Conservation (phyloP, 495 filamentous ascomycete species). For the Aspergillus incahuasiensis region DNA sequence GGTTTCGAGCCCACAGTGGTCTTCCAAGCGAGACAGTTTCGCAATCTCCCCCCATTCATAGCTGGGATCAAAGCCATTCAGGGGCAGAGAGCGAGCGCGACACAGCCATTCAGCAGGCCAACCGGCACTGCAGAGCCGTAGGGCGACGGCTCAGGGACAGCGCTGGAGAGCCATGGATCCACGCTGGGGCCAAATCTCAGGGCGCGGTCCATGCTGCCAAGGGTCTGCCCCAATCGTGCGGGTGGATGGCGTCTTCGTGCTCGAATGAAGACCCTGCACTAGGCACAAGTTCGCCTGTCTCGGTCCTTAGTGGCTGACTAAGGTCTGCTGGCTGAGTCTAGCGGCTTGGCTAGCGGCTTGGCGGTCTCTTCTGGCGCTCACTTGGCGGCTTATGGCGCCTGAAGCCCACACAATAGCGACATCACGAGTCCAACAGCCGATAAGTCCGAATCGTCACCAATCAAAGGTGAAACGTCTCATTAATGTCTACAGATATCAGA, state of each 20-base stretch:
- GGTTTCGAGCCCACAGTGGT: background rate
- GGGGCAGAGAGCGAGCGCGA: background rate
- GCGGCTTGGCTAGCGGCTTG: background rate
- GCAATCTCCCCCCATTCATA: background rate
- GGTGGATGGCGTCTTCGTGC: background rate
- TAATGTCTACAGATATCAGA: background rate
- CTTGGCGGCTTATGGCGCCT: background rate
- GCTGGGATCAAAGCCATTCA: background rate
- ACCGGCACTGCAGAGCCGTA: background rate
- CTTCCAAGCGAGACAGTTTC: background rate
- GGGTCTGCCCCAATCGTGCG: background rate
- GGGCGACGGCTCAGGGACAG: constrained; percentile 2
- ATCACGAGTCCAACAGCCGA: background rate
- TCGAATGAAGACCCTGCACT: constrained; percentile 1
- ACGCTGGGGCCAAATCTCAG: background rate
- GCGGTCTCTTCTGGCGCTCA: background rate
- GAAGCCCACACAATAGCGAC: background rate
- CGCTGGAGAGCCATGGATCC: background rate
- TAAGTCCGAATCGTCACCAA: background rate
- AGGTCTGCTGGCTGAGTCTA: background rate
- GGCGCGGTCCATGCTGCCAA: background rate
- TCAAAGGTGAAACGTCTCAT: background rate
- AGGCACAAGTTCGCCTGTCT: background rate
- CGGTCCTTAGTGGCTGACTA: background rate
- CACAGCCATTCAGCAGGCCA: background rate